Percentiles rank a stretch among this genome's conserved stretches.
These are phyloP conservation scores for Komagataella populi DNA, from an alignment of 805 yeast species.

Conservation along the genomic window DNA sequence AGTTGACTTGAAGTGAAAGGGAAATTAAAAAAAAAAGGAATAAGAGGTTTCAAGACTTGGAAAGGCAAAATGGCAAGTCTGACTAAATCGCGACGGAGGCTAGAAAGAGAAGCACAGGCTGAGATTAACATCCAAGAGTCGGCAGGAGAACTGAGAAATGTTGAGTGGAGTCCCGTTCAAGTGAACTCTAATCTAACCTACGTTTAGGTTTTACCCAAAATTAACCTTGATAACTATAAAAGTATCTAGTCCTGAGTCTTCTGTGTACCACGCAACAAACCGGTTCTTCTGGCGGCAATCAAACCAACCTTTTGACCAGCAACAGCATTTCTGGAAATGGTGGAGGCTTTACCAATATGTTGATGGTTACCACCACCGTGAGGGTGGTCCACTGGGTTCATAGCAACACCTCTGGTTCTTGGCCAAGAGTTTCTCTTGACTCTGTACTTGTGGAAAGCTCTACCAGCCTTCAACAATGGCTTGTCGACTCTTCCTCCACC, in stretches of 20 bases:
- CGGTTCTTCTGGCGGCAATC: conserved; percentile 99
- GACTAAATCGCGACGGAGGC: too few relatives aligned
- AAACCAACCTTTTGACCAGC: conserved; percentile 99
- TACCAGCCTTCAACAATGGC: conserved; percentile 99
- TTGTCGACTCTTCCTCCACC: conserved; percentile 99
- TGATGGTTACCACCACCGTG: conserved; percentile 99
- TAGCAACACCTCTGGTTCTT: conserved; percentile 99
- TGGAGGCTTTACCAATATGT: conserved; percentile 99
- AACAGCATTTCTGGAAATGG: conserved; percentile 98
- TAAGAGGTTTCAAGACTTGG: too few relatives aligned
- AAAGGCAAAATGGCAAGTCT: too few relatives aligned
- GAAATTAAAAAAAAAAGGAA: not conserved
- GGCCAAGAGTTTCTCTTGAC: conserved; percentile 99
- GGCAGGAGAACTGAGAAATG: not conserved
- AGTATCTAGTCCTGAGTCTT: conserved; percentile 22
- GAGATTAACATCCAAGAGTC: not conserved
- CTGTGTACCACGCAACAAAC: conserved; percentile 99
- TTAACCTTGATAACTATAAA: conserved; percentile 1
- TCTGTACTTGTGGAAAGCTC: conserved; percentile 99
- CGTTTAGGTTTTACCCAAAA: not conserved
- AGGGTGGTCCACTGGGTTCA: conserved; percentile 99
- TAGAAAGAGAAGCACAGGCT: too few relatives aligned
- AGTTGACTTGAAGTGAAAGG: not conserved
- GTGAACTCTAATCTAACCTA: not conserved
- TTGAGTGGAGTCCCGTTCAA: too few relatives aligned